These are phyloP conservation scores for Globisporangium megalacanthum DNA, from an alignment of 352 stramenopile genomes.

Conservation along the genomic window DNA sequence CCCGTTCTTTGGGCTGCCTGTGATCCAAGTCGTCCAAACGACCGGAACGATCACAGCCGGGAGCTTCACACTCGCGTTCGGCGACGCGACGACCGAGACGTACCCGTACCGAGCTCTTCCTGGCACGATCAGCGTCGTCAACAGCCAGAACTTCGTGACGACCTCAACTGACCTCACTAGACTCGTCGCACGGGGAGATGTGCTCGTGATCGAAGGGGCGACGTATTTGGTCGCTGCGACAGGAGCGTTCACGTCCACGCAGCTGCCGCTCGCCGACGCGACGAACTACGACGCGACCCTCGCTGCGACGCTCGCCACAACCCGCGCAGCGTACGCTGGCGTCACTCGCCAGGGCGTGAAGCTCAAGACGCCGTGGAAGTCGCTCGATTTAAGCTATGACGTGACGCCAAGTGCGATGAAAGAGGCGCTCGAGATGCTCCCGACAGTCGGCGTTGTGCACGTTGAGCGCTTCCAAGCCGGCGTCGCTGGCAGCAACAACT, in stretches of 20 bases:
- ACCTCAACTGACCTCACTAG: slow-evolving; percentile 87
- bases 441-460: slow-evolving; percentile 85
- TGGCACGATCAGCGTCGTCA: slow-evolving; percentile 44
- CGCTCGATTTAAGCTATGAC: slow-evolving; percentile 48
- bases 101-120: slow-evolving; percentile 34
- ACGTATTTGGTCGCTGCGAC: slow-evolving; percentile 71
- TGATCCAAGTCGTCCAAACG: slow-evolving; percentile 51
- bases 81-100: slow-evolving; percentile 11
- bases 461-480: slow-evolving; percentile 74
- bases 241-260: slow-evolving; percentile 68
- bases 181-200: slow-evolving; percentile 77
- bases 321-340: slow-evolving; percentile 34
- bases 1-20: slow-evolving; percentile 50
- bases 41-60: slow-evolving; percentile 41
- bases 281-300: slow-evolving; percentile 20
- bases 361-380: slow-evolving; percentile 55
- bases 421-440: slow-evolving; percentile 83
- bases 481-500: slow-evolving; percentile 53
- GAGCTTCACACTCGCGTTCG: slow-evolving; percentile 65
- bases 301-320: slow-evolving; percentile 20
- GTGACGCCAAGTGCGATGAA: slow-evolving; percentile 52
- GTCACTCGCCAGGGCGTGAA: slow-evolving; percentile 29
- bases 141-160: slow-evolving; percentile 55
- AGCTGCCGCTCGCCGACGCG: slow-evolving; percentile 45
- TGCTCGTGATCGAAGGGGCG: slow-evolving; percentile 66